Conservation (phyloP, 768 basidiomycete genomes). For the Naganishia randhawae region DNA sequence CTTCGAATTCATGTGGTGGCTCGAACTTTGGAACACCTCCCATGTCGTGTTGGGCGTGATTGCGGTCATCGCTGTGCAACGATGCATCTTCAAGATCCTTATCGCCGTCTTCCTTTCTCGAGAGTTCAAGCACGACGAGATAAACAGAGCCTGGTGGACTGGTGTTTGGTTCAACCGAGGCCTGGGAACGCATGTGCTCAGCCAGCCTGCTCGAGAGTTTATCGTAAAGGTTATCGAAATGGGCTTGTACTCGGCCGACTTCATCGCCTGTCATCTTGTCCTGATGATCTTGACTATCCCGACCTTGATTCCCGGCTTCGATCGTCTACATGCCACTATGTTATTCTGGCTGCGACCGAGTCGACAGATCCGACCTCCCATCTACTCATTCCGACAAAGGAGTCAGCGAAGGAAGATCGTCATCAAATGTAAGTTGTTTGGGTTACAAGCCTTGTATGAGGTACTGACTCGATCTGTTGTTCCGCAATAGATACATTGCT, state of each 20-base stretch:
- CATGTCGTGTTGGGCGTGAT: constrained; percentile 93
- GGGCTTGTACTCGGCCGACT: constrained; percentile 90
- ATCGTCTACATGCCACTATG: constrained; percentile 82
- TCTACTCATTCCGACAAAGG: constrained; percentile 85
- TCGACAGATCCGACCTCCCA: constrained; percentile 58
- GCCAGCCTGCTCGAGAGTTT: constrained; percentile 96
- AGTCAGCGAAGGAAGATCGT: constrained; percentile 87
- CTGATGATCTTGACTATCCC: constrained; percentile 88
- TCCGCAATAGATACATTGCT: constrained; percentile 68
- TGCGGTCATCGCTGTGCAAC: constrained; percentile 78
- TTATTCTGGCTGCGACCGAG: constrained; percentile 87
- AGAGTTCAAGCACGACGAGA: constrained; percentile 99
- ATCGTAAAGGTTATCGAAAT: constrained; percentile 97
- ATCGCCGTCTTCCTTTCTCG: constrained; percentile 91
- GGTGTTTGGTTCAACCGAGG: constrained; percentile 86
- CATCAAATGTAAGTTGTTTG: constrained; percentile 44
- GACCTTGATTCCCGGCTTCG: constrained; percentile 82
- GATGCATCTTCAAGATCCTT: constrained; percentile 85
- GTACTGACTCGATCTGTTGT: constrained; percentile 51
- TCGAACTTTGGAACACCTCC: constrained; percentile 84
- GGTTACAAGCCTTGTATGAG: constrained; percentile 12
- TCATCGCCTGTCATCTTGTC: constrained; percentile 59
- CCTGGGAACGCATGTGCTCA: constrained; percentile 82
- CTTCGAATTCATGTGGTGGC: constrained; percentile 98
- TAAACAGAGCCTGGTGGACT: constrained; percentile 98